A percentile compares a stretch with the other conserved stretches of the same genome.
Evolutionary conservation across 2,329 filamentous ascomycete genomes (phyloP).

Genomic region (Lasiodiplodia gonubiensis): DNA sequence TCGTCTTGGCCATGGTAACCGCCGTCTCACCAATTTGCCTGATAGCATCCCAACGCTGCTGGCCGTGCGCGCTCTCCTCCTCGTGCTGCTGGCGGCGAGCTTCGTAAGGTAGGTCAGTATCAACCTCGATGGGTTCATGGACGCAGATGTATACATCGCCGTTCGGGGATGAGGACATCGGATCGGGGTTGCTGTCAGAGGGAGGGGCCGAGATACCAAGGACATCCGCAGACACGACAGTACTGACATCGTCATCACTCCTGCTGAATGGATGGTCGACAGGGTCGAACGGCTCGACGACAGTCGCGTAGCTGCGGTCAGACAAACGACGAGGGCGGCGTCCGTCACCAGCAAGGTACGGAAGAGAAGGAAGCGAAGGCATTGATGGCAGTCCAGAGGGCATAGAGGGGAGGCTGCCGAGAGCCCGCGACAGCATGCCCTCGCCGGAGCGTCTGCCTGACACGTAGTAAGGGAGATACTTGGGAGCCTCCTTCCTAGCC

Average conservation of each 20-base stretch:
- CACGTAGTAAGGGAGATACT: not conserved
- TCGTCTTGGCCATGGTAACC: not conserved
- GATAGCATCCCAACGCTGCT: not conserved
- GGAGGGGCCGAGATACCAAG: not conserved
- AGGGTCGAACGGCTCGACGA: conserved; percentile 1
- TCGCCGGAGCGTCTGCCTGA: not conserved
- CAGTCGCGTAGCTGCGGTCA: not conserved
- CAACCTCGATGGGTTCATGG: not conserved
- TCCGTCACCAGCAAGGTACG: not conserved
- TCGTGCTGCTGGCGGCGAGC: not conserved
- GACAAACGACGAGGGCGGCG: not conserved
- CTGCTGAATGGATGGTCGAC: not conserved
- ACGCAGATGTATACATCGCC: not conserved
- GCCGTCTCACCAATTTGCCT: not conserved
- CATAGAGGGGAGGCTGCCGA: not conserved
- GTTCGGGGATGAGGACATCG: not conserved
- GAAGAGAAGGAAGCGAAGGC: not conserved
- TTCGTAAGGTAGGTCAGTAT: not conserved
- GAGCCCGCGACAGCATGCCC: not conserved
- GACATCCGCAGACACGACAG: not conserved
- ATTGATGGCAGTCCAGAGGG: not conserved
- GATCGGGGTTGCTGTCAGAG: not conserved
- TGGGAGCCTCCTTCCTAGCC: not conserved
- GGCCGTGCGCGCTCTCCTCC: not conserved
- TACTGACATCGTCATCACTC: not conserved